Base-by-base conservation (phyloP, 2,329 filamentous ascomycete genomes). In the Aspergillus fumigatiaffinis region DNA sequence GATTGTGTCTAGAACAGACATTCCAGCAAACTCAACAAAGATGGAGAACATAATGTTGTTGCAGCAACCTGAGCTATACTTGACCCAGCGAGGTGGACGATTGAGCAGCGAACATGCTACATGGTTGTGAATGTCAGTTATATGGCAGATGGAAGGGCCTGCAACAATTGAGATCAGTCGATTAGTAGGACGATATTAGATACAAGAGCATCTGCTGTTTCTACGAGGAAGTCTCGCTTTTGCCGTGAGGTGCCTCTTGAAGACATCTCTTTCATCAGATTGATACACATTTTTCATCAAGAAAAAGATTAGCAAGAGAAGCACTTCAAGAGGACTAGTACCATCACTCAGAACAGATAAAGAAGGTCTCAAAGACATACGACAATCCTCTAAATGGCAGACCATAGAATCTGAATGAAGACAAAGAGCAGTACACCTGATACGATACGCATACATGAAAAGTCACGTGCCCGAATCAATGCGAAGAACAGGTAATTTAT, bases 31-130 rank as follows among this genome's bases (percentile, higher is more conserved):
- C 14, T 38, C 32, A 38, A 38, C 32, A 38, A 38, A 38, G 14
- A 7, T 3, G 5, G 32, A 38, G 14, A 7, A 38, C 14, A 17
- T 35, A 7, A 17, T 35, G 32, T 5, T 38, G 32, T 38, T 38
- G 32, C 5, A 1, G 32, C 5, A 32, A 38, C 8, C 32, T 0
- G 32, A 4, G 29, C 4, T 35, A 35, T 6, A 35, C 12, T 35
- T 32, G 8, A 17, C 14, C 14, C 5, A 38, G 32, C 1, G 5
- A 17, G 14, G 14, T 17, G 63, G 60, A 20, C 60, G 57, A 41
- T 57, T 52, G 1, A 51, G 48, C 25, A 65, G 55, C 5, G 32
- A 38, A 38, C 1, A 38, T 38, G 32, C 32, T 38, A 38, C 32
- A 38, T 17, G 14, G 5, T 7, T 2, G 12, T 32, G 32, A 38